Percentiles rank a stretch among this genome's conserved stretches.
Evolutionary conservation across 345 rosid species (phyloP).

Genomic region (Eucalyptus tenuipes): DNA sequence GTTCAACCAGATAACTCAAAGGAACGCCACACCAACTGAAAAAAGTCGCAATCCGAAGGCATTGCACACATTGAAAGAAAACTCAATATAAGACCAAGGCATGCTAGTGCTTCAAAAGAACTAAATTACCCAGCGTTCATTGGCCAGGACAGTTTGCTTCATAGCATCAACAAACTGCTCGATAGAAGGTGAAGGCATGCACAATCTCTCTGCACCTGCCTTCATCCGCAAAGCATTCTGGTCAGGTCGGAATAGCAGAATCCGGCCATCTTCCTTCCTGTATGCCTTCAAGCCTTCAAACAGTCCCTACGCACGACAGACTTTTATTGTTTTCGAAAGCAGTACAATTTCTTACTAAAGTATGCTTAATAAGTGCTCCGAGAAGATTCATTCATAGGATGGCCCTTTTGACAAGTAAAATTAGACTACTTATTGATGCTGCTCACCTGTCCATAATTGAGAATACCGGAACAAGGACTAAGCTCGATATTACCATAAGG

Average conservation of each 20-base stretch:
- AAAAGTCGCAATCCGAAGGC: background rate
- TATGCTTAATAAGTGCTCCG: background rate
- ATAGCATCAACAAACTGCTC: constrained; percentile 27
- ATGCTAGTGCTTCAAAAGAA: background rate
- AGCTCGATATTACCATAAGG: constrained; percentile 20
- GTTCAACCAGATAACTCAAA: background rate
- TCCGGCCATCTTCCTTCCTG: constrained; percentile 8
- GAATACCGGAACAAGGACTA: constrained; percentile 21
- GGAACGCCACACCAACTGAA: background rate
- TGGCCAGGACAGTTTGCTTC: constrained; percentile 25
- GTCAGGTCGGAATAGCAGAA: constrained; percentile 31
- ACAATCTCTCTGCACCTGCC: constrained; percentile 27
- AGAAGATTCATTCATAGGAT: background rate
- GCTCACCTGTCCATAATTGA: constrained; percentile 42
- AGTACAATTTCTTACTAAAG: background rate
- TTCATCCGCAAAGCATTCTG: constrained; percentile 30
- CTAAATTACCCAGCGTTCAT: constrained; percentile 23
- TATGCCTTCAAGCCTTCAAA: constrained; percentile 35
- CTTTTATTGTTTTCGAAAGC: background rate
- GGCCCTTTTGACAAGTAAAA: background rate
- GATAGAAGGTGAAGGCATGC: constrained; percentile 26
- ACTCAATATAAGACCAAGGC: background rate
- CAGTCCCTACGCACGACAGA: constrained; percentile 12
- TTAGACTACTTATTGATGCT: background rate
- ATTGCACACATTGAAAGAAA: background rate